Evolutionary conservation across 2,329 filamentous ascomycete species (phyloP), one percentile per base, ranked within the genome.

Genomic region (Epichloe hybrida): DNA sequence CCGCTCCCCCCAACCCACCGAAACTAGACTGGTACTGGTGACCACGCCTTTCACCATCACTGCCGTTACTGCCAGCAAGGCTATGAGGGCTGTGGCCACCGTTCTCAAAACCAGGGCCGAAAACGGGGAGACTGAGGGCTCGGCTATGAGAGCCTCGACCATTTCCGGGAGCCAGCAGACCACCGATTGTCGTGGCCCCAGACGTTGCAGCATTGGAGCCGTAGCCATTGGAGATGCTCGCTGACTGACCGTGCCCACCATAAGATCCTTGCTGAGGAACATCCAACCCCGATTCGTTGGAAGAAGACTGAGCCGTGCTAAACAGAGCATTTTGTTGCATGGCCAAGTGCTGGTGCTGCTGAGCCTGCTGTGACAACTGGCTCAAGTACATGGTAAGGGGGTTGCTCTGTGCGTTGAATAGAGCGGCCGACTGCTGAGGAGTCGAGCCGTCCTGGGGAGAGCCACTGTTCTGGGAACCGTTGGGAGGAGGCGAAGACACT

Each of bases 321-420:
- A 91, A 95, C 56, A 95, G 74, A 7, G 86, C 83, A 44, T 83
- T 83, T 66, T 95, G 88, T 62, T 93, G 88, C 36, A 80, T 82
- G 51, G 79, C 78, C 58, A 88, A 75, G 40, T 80, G 77, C 55
- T 85, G 80, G 50, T 86, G 85, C 46, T 81, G 77, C 56, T 87
- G 84, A 15, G 80, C 77, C 61, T 86, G 81, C 54, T 84, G 79
- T 21, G 82, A 83, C 31, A 91, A 80, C 62, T 94, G 88, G 67
- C 83, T 91, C 53, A 96, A 77, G 65, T 96, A 97, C 80, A 96
- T 82, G 23, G 90, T 95, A 65, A 97, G 69, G 0, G 91, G 91
- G 66, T 96, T 96, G 72, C 81, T 91, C 61, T 75, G 84, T 48
- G 80, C 81, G 66, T 90, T 93, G 66, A 95, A 80, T 52, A 95